These are phyloP conservation scores for Rutstroemia sp. DNA, from an alignment of 2,329 filamentous ascomycete genomes.

Conservation along the genomic window DNA sequence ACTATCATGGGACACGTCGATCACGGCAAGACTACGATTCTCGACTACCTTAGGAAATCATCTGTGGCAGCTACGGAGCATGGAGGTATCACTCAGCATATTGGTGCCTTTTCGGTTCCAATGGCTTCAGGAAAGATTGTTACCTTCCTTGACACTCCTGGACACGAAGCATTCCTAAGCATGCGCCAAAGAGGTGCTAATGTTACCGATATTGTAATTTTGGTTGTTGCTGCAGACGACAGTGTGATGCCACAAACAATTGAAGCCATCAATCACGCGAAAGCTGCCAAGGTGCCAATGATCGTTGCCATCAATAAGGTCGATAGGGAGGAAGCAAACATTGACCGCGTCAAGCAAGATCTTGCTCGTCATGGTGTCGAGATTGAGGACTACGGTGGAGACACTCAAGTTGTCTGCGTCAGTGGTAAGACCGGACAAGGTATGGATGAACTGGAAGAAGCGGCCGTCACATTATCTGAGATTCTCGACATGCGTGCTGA, in stretches of 20 bases:
- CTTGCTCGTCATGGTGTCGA: constrained; percentile 77
- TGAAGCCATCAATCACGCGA: constrained; percentile 92
- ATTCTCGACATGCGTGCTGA: constrained; percentile 87
- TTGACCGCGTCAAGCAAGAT: constrained; percentile 82
- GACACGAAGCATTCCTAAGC: constrained; percentile 88
- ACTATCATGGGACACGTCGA: constrained; percentile 99
- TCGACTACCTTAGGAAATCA: constrained; percentile 89
- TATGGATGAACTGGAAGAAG: constrained; percentile 89
- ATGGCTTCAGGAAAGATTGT: constrained; percentile 83
- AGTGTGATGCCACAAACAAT: constrained; percentile 96
- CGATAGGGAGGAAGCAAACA: constrained; percentile 75
- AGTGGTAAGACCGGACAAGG: constrained; percentile 91
- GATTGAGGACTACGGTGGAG: constrained; percentile 90
- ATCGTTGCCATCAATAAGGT: constrained; percentile 98
- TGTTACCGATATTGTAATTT: constrained; percentile 91
- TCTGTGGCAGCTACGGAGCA: constrained; percentile 88
- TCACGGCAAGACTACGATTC: constrained; percentile 93
- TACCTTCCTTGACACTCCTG: constrained; percentile 94
- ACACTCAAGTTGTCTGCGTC: constrained; percentile 85
- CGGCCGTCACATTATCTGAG: constrained; percentile 76
- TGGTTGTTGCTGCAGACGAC: constrained; percentile 95
- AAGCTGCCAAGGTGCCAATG: constrained; percentile 79
- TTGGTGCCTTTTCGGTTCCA: constrained; percentile 89
- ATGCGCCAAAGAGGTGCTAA: constrained; percentile 95
- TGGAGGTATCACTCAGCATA: constrained; percentile 96